Percentiles rank a stretch among this genome's conserved stretches.
phyloP scores from a whole-genome alignment of 345 rosid species.

The Gossypium raimondii region DNA sequence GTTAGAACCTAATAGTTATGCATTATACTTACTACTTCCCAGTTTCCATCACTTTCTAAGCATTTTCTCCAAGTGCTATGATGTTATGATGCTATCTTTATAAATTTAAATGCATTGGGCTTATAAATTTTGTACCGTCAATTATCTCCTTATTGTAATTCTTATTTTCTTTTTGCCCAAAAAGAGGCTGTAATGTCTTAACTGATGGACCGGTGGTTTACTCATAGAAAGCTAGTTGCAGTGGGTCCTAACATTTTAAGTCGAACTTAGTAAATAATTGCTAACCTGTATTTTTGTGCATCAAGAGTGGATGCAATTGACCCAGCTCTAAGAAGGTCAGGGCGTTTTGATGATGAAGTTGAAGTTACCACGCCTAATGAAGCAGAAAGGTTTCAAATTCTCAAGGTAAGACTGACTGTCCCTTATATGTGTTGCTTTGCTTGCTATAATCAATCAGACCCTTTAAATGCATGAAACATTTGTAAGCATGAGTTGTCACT shows the following conservation, averaged over 20 bases:
- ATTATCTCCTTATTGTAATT: not conserved
- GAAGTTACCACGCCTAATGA: slow-evolving; percentile 86
- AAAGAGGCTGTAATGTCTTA: not conserved
- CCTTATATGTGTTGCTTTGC: not conserved
- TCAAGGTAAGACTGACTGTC: slow-evolving; percentile 44
- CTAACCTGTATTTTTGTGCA: slow-evolving; percentile 8
- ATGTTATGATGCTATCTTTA: not conserved
- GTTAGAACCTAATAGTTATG: not conserved
- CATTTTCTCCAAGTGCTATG: not conserved
- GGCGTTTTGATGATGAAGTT: slow-evolving; percentile 78
- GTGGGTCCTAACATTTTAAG: not conserved
- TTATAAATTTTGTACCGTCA: not conserved
- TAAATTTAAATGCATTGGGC: not conserved
- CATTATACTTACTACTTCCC: not conserved
- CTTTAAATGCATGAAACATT: not conserved
- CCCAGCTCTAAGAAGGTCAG: slow-evolving; percentile 74
- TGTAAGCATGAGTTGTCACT: not conserved
- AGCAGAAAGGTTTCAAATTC: slow-evolving; percentile 71
- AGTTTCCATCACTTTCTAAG: not conserved
- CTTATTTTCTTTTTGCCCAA: not conserved
- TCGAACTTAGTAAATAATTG: not conserved
- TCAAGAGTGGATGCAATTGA: slow-evolving; percentile 75
- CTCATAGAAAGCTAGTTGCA: not conserved
- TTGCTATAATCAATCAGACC: not conserved
- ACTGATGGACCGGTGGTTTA: not conserved